phyloP scores from a whole-genome alignment of 805 yeast genomes.

The Metschnikowia rubicola region DNA sequence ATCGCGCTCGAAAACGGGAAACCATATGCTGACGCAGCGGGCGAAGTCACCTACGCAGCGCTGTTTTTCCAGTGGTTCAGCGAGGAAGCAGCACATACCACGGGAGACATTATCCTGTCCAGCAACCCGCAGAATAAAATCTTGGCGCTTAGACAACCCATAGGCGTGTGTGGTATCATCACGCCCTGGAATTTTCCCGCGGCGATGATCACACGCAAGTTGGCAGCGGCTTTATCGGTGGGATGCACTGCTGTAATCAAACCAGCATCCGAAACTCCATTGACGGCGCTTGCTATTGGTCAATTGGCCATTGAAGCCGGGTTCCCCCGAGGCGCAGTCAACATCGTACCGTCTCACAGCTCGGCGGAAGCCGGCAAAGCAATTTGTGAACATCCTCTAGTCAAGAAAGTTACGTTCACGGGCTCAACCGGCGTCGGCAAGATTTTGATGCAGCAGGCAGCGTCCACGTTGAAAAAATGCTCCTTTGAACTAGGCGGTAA shows the following conservation, averaged over 20 bases:
- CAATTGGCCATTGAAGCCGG: slow-evolving; percentile 63
- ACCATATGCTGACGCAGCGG: slow-evolving; percentile 65
- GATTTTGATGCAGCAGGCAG: slow-evolving; percentile 18
- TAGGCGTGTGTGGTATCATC: slow-evolving; percentile 75
- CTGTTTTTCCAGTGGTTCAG: slow-evolving; percentile 88
- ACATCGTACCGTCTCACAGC: slow-evolving; percentile 50
- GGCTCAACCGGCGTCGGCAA: slow-evolving; percentile 23
- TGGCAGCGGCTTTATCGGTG: slow-evolving; percentile 75
- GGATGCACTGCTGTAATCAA: slow-evolving; percentile 77
- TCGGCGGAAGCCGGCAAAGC: slow-evolving; percentile 49
- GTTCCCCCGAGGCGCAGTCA: slow-evolving; percentile 65
- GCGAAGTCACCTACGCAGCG: slow-evolving; percentile 65
- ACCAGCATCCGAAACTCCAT: slow-evolving; percentile 77
- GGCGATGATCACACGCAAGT: slow-evolving; percentile 72
- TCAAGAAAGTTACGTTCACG: slow-evolving; percentile 19
- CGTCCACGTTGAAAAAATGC: slow-evolving; percentile 18
- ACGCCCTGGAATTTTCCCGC: slow-evolving; percentile 87
- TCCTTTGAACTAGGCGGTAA: slow-evolving; percentile 22
- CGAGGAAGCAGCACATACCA: slow-evolving; percentile 70
- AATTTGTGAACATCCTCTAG: slow-evolving; percentile 38
- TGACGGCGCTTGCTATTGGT: slow-evolving; percentile 67
- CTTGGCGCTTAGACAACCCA: slow-evolving; percentile 64
- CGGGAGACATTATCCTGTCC: slow-evolving; percentile 67
- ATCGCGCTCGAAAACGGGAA: slow-evolving; percentile 74
- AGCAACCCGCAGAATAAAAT: slow-evolving; percentile 47